These are phyloP conservation scores for Sextonia rubra DNA, from an alignment of 164 flowering plant species.

Conservation along the genomic window DNA sequence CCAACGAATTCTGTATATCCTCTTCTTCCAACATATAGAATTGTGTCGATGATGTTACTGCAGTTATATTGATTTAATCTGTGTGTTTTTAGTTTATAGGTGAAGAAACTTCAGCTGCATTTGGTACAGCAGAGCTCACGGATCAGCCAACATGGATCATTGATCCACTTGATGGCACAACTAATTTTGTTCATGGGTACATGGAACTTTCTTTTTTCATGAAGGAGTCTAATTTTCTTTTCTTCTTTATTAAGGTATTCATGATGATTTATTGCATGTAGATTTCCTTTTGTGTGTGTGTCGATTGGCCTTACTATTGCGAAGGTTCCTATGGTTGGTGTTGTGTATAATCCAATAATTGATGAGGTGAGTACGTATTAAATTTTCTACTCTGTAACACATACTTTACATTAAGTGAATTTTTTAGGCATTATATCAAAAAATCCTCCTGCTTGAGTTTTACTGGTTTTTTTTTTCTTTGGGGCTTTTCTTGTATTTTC, in stretches of 20 bases:
- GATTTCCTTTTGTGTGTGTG: constrained; percentile 93
- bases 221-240: background rate
- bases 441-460: too few species aligned
- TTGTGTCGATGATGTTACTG: too few species aligned
- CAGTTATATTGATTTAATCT: too few species aligned
- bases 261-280: constrained; percentile 21
- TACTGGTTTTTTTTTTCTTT: too few species aligned
- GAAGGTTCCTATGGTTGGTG: constrained; percentile 82
- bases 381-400: too few species aligned
- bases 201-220: background rate
- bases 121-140: constrained; percentile 69
- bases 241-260: background rate
- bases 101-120: constrained; percentile 93
- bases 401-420: too few species aligned
- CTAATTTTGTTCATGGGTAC: constrained; percentile 97
- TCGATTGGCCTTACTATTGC: constrained; percentile 92
- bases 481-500: too few species aligned
- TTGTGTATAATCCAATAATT: constrained; percentile 91
- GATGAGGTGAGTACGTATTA: constrained; percentile 58
- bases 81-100: constrained; percentile 68
- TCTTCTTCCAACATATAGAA: too few species aligned
- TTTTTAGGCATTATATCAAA: too few species aligned
- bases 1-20: too few species aligned
- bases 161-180: constrained; percentile 98
- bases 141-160: constrained; percentile 98